Evolutionary conservation across 345 rosid genomes (phyloP).

Genomic region (Dipteronia dyeriana): DNA sequence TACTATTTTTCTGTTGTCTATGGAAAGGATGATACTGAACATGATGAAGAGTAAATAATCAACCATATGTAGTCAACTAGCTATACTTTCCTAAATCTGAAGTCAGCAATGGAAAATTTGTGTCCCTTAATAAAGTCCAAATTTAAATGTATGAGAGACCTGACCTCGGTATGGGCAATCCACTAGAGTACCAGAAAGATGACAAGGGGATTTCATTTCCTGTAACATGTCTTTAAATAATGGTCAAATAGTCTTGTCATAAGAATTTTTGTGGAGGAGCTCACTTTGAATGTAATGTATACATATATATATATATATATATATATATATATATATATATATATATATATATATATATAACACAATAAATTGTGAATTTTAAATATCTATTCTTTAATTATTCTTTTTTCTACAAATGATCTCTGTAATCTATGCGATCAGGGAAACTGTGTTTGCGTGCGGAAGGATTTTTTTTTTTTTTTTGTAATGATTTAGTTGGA

Average conservation of each 20-base stretch:
- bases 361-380: not conserved
- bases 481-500: not conserved
- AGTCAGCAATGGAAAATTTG: constrained; percentile 14
- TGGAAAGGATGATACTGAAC: constrained; percentile 41
- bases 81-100: constrained; percentile 11
- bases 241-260: not conserved
- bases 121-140: not conserved
- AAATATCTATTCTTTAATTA: not conserved
- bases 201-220: not conserved
- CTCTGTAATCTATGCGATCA: not conserved
- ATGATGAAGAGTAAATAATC: constrained; percentile 26
- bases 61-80: constrained; percentile 9
- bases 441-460: not conserved
- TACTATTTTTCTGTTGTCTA: constrained; percentile 68
- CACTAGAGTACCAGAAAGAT: not conserved
- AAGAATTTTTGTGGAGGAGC: not conserved
- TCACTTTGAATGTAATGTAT: not conserved
- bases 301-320: not conserved
- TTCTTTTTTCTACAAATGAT: not conserved
- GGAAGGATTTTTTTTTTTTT: not conserved
- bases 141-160: not conserved
- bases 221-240: not conserved
- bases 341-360: not conserved
- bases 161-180: not conserved
- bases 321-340: too few species aligned